Evolutionary conservation across 2,329 filamentous ascomycete species (phyloP).

Genomic region (Mollisiaceae sp.): DNA sequence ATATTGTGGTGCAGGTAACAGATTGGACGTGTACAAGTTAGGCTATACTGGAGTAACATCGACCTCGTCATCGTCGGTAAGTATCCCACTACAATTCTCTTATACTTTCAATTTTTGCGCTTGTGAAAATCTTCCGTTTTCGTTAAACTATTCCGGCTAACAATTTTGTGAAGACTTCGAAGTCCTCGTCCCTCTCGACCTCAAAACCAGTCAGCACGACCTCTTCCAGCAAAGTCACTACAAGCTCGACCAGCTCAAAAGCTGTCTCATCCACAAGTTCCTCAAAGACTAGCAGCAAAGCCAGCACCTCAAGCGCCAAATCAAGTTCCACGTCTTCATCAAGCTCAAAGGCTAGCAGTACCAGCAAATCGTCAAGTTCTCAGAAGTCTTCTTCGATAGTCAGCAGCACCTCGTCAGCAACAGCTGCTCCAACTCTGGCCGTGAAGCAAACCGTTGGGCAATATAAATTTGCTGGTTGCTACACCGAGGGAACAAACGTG

Average conservation of each 20-base stretch:
- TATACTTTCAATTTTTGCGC: no score
- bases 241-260: slow-evolving; percentile 10
- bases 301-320: background rate
- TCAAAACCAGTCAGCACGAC: background rate
- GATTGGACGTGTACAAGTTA: slow-evolving; percentile 21
- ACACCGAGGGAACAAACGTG: slow-evolving; percentile 21
- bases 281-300: background rate
- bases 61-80: background rate
- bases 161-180: background rate
- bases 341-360: background rate
- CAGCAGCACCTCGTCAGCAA: slow-evolving; percentile 29
- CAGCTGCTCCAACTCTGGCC: slow-evolving; percentile 23
- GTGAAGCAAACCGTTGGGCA: slow-evolving; percentile 47
- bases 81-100: background rate
- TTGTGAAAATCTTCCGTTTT: no score
- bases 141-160: background rate
- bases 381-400: background rate
- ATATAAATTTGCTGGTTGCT: slow-evolving; percentile 48
- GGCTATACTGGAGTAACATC: background rate
- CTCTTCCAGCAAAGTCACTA: background rate
- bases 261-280: slow-evolving; percentile 4
- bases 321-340: background rate
- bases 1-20: slow-evolving; percentile 31
- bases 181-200: background rate
- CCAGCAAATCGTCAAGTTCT: background rate